Evolutionary conservation across 2,329 filamentous ascomycete species (phyloP), one percentile per base, ranked within the genome.

Genomic region (Trichothecium roseum): DNA sequence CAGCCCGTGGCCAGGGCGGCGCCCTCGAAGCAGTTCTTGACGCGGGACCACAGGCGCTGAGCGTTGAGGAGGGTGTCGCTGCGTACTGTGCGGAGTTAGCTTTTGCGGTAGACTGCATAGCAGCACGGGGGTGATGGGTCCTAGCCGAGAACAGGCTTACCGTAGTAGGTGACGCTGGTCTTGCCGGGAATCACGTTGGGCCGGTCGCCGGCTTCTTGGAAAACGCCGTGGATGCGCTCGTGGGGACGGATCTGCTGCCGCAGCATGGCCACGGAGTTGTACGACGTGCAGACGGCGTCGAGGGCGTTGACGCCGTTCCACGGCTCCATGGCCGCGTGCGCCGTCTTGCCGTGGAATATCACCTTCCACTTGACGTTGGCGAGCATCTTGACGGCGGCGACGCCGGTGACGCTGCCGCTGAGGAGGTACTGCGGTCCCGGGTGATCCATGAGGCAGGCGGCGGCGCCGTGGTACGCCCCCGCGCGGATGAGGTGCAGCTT

Each of bases 161-260:
- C 55, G 28, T 59, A 55, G 51, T 55, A 63, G 36, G 57, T 55
- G 51, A 62, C 55, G 22, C 54, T 44, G 5, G 57, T 54, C 37
- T 58, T 56, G 14, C 58, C 53, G 8, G 50, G 53, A 15, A 65
- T 62, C 17, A 64, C 51, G 18, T 64, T 64, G 1, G 59, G 53
- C 5, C 51, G 51, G 1, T 46, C 52, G 16, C 56, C 57, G n/a
- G 54, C 60, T 4, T 51, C 50, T 27, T 51, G 48, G 30, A 64
- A 55, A 8, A 62, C 50, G 5, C 50, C 51, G 31, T 63, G 56
- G 8, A 64, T 46, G 3, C 58, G 43, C 34, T 63, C 55, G 7
- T 54, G 49, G 0, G 60, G 54, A 4, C 47, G 42, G 3, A 60
- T 56, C 36, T 62, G 59, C 42, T 63, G 59, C 3, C 59, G 48